Percentiles rank a stretch among this genome's conserved stretches.
phyloP scores from a whole-genome alignment of 2,329 filamentous ascomycete genomes.

The Epicoccum nigrum region DNA sequence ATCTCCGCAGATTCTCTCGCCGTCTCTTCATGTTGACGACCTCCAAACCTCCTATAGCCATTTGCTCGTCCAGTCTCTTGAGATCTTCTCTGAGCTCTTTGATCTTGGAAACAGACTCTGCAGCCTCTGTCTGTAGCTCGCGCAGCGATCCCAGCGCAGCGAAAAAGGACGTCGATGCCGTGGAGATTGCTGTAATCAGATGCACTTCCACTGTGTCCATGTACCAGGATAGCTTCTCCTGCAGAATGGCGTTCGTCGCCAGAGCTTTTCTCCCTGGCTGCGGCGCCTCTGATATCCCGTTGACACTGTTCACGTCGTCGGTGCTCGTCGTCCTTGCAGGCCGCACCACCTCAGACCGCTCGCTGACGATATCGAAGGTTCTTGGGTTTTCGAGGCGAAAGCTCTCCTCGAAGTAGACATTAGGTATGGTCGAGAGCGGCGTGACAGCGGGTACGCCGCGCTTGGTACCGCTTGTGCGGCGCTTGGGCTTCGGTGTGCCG shows the following conservation, averaged over 20 bases:
- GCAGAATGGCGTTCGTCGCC: constrained; percentile 93
- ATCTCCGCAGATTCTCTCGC: constrained; percentile 80
- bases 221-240: constrained; percentile 99
- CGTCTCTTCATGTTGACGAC: constrained; percentile 82
- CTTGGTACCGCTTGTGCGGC: constrained; percentile 60
- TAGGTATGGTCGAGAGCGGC: constrained; percentile 88
- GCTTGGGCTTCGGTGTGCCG: constrained; percentile 56
- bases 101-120: constrained; percentile 87
- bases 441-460: constrained; percentile 75
- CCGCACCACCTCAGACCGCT: constrained; percentile 93
- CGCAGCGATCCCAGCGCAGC: constrained; percentile 88
- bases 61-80: constrained; percentile 79
- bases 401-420: constrained; percentile 91
- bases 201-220: constrained; percentile 99
- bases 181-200: constrained; percentile 93
- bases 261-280: constrained; percentile 75
- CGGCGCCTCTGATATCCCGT: constrained; percentile 65
- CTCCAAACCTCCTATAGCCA: constrained; percentile 82
- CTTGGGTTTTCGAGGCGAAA: constrained; percentile 96
- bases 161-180: constrained; percentile 94
- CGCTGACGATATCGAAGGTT: constrained; percentile 95
- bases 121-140: constrained; percentile 89
- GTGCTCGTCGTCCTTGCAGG: constrained; percentile 55
- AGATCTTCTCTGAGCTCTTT: constrained; percentile 80
- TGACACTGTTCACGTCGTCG: constrained; percentile 62